Evolutionary conservation across 768 basidiomycete genomes (phyloP), one percentile per base, ranked within the genome.

Genomic region (Suillus sp.): DNA sequence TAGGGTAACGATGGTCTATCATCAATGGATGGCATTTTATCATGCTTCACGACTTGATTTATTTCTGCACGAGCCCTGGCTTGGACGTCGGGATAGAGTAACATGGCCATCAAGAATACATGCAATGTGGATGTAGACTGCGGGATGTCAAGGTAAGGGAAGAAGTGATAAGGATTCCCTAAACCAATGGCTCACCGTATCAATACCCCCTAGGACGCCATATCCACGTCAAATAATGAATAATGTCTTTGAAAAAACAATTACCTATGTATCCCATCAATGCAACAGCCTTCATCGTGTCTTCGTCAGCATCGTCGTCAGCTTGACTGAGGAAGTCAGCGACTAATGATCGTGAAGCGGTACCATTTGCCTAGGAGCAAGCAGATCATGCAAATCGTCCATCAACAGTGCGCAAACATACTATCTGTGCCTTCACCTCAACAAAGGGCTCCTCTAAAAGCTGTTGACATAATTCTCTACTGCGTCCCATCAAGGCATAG

Each of bases 91-190:
- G 77, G 76, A 61, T 75, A 67, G 4, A 66, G 58, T 6, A 68
- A 62, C 72, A 77, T 72, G 2, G 70, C 71, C 30, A 74, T 42
- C 22, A 75, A 51, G 66, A 76, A 77, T 1, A 66, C 59, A 1
- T 67, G 72, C 2, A 70, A 62, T 1, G 72, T 64, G 2, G 72
- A 72, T 30, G 72, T 1, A 45, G 16, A 45, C 58, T 63, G 32
- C 4, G 20, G 38, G 38, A 51, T 32, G 77, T 67, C 25, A 77
- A 64, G 20, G 51, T 53, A 13, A 77, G 68, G 34, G 66, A 60
- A 54, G 72, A 75, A 43, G 66, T 58, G 66, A 72, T 71, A 7
- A 68, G 68, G 13, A 56, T 57, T 38, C 4, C 48, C 6, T 37
- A 47, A 62, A 40, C 18, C 10, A 22, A 30, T 30, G 50, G 9